phyloP scores from a whole-genome alignment of 805 yeast genomes.

The Metschnikowia lachancei region DNA sequence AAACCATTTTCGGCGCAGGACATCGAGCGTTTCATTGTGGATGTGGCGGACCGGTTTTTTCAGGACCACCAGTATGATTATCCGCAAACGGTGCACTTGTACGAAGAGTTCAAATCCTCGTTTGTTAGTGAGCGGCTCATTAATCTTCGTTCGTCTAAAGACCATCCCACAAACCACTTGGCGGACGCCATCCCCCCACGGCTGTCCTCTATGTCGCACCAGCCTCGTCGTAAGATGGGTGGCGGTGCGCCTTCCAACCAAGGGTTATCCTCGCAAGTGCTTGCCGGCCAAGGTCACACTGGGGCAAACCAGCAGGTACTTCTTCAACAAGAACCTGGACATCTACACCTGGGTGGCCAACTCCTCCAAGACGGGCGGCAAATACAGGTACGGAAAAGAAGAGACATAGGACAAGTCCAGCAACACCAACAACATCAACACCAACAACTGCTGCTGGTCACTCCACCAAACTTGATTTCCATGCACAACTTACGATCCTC shows the following conservation, averaged over 20 bases:
- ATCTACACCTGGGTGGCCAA: background rate
- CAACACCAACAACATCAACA: background rate
- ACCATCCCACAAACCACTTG: background rate
- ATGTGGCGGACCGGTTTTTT: slow-evolving; percentile 43
- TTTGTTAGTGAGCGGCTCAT: slow-evolving; percentile 42
- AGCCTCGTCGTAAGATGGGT: background rate
- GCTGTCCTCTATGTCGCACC: background rate
- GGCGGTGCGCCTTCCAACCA: background rate
- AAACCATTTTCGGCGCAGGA: slow-evolving; percentile 22
- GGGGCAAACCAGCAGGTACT: background rate
- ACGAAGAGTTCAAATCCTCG: slow-evolving; percentile 43
- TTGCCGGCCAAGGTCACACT: background rate
- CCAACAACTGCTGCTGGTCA: background rate
- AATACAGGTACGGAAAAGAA: background rate
- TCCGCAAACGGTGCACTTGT: slow-evolving; percentile 43
- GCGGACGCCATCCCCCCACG: background rate
- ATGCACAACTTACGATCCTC: slow-evolving; percentile 8
- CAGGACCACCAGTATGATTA: slow-evolving; percentile 40
- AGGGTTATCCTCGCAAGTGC: background rate
- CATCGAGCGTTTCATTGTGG: slow-evolving; percentile 40
- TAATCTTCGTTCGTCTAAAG: slow-evolving; percentile 18
- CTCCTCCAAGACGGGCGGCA: background rate
- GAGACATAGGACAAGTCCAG: background rate
- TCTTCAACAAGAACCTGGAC: background rate
- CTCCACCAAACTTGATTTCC: slow-evolving; percentile 6